Percentiles rank a stretch among this genome's conserved stretches.
These are phyloP conservation scores for Naganishia vishniacii DNA, from an alignment of 768 basidiomycete species.

Conservation along the genomic window DNA sequence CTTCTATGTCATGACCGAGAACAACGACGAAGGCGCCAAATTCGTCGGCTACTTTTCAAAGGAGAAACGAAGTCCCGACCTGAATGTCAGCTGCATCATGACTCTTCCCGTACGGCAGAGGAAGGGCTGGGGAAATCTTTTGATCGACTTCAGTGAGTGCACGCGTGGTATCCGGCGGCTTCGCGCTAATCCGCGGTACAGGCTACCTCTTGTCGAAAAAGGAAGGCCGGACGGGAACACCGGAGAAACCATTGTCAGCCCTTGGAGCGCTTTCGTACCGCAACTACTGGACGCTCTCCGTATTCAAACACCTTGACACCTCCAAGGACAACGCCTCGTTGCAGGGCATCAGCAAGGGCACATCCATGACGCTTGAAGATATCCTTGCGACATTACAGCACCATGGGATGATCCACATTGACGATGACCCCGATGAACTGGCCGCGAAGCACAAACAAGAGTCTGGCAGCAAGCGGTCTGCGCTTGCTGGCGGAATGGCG, in stretches of 20 bases:
- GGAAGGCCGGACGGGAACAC: conserved; percentile 80
- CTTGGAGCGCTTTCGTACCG: conserved; percentile 90
- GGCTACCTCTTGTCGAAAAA: conserved; percentile 95
- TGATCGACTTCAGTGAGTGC: conserved; percentile 94
- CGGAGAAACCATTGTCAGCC: conserved; percentile 90
- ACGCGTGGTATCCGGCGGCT: not conserved
- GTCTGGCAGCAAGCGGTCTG: not conserved
- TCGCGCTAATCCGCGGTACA: conserved; percentile 44
- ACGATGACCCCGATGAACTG: conserved; percentile 25
- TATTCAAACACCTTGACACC: conserved; percentile 70
- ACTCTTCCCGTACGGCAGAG: conserved; percentile 90
- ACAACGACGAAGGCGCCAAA: conserved; percentile 78
- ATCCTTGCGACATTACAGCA: conserved; percentile 67
- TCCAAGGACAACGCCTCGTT: conserved; percentile 49
- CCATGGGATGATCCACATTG: conserved; percentile 63
- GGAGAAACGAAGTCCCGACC: conserved; percentile 92
- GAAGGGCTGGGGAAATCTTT: conserved; percentile 90
- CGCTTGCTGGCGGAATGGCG: not conserved
- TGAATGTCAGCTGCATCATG: conserved; percentile 99
- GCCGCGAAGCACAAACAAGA: conserved; percentile 17
- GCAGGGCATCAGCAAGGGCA: conserved; percentile 72
- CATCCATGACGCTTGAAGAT: conserved; percentile 88
- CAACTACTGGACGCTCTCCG: conserved; percentile 84
- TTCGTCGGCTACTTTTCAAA: conserved; percentile 99
- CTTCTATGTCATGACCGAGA: conserved; percentile 94